Evolutionary conservation across 1,139 yeast species (phyloP), one percentile per base, ranked within the genome.

Genomic region (Magnusiomyces suaveolens): DNA sequence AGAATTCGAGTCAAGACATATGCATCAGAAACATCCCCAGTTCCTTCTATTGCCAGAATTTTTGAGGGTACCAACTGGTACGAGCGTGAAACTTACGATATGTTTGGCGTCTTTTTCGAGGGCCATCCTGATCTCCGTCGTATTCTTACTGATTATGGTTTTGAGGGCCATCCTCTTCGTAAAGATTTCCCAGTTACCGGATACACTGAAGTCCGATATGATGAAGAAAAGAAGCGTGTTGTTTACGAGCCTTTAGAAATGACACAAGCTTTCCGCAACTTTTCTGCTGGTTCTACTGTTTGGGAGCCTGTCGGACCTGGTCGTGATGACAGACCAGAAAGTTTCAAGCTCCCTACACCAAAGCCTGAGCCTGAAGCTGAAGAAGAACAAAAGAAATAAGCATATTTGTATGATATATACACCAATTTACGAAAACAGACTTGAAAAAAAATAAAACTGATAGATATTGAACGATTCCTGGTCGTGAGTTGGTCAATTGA

Each of bases 221-320:
- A 87, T 70, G 90, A 87, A 69, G 95, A 87, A 71, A 87, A 87
- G 79, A 83, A 87, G 77, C 80, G 96, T 68, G 83, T 87, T 56
- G 87, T 87, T 38, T 87, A 87, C 69, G 95, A 87, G 72, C 96
- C 96, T 52, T 78, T 87, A 67, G 95, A 87, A 74, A 78, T 87
- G 69, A 84, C 95, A 47, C 96, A 87, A 74, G 95, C 95, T 29
- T 87, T 88, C 81, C 82, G 96, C 77, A 84, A 87, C 75, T 87
- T 87, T 72, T 76, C 87, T 43, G 95, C 86, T 55, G 95, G 95
- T 52, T 81, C 92, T 26, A 82, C 94, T 46, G 88, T 84, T 56
- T 87, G 95, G 95, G 95, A 87, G 71, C 95, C 86, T 63, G 92
- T 86, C 62, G 95, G 96, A 59, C 86, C 83, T 50, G 96, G 96